Evolutionary conservation across 1,139 yeast species (phyloP).

Genomic region (Diutina mesorugosa): DNA sequence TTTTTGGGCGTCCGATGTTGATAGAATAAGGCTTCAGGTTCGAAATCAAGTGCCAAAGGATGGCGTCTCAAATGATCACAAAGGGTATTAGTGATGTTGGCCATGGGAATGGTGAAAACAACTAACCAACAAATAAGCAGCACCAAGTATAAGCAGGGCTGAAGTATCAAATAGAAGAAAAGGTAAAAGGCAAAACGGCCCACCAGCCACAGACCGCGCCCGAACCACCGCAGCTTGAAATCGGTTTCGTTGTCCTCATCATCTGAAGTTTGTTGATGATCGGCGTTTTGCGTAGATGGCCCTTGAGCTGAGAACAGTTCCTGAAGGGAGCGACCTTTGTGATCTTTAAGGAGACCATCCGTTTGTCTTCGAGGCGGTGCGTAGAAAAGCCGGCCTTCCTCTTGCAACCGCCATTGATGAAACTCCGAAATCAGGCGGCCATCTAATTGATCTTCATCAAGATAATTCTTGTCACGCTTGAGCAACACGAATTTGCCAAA

Average conservation of each 20-base stretch:
- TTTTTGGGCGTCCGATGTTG: conserved; percentile 14
- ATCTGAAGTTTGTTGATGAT: conserved; percentile 12
- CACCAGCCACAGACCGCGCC: conserved; percentile 85
- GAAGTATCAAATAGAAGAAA: conserved; percentile 54
- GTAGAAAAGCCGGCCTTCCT: conserved; percentile 57
- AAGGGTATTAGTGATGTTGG: conserved; percentile 47
- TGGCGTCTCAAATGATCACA: conserved; percentile 77
- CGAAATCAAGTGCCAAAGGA: conserved; percentile 73
- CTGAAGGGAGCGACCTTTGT: conserved; percentile 28
- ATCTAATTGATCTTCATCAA: conserved; percentile 78
- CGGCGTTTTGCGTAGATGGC: not conserved
- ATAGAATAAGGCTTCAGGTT: conserved; percentile 43
- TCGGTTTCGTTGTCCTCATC: conserved; percentile 11
- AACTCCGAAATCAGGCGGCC: conserved; percentile 81
- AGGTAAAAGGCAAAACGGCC: conserved; percentile 75
- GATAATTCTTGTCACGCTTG: conserved; percentile 65
- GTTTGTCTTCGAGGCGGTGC: conserved; percentile 47
- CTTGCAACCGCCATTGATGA: conserved; percentile 78
- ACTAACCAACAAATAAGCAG: conserved; percentile 63
- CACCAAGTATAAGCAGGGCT: conserved; percentile 50
- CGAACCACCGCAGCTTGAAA: conserved; percentile 57
- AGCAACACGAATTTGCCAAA: conserved; percentile 84
- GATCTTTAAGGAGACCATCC: conserved; percentile 26
- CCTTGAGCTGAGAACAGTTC: conserved; percentile 9
- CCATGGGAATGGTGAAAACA: conserved; percentile 90